phyloP scores from a whole-genome alignment of 768 basidiomycete species.

The Suillus tomentosus region DNA sequence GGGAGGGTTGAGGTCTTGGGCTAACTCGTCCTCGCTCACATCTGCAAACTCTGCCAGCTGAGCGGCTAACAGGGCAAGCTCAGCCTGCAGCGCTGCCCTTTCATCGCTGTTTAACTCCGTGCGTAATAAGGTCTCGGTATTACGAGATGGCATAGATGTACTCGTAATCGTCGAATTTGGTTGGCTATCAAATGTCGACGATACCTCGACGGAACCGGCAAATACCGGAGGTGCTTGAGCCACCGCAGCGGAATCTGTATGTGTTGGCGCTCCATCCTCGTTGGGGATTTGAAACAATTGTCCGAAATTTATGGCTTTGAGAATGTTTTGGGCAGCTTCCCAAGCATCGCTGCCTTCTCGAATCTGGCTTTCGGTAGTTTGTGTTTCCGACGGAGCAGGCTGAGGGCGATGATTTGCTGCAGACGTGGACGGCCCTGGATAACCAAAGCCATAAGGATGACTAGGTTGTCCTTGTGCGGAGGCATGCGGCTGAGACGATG shows the following conservation, averaged over 20 bases:
- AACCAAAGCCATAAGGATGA: constrained; percentile 42
- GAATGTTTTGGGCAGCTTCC: constrained; percentile 76
- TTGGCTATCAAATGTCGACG: constrained; percentile 11
- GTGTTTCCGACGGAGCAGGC: constrained; percentile 19
- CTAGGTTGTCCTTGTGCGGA: constrained; percentile 36
- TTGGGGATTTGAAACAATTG: constrained; percentile 45
- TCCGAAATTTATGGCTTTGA: constrained; percentile 76
- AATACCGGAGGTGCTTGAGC: constrained; percentile 5
- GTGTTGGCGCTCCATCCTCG: constrained; percentile 23
- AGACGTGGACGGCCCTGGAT: constrained; percentile 21
- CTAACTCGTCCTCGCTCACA: constrained; percentile 33
- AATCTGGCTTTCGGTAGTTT: constrained; percentile 18
- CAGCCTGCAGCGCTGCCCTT: constrained; percentile 72
- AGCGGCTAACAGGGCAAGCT: constrained; percentile 69
- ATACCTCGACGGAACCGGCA: constrained; percentile 1
- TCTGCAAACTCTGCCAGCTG: constrained; percentile 71
- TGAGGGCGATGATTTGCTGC: constrained; percentile 29
- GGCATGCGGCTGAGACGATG: constrained; percentile 35
- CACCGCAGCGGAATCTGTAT: constrained; percentile 4
- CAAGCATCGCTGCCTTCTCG: constrained; percentile 62
- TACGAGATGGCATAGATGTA: constrained; percentile 7
- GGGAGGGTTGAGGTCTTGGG: constrained; percentile 26
- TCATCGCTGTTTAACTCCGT: constrained; percentile 41
- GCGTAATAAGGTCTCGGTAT: constrained; percentile 12
- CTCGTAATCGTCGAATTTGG: constrained; percentile 7